These are phyloP conservation scores for Leccinum subgranulosum DNA, from an alignment of 768 basidiomycete species.

Conservation along the genomic window DNA sequence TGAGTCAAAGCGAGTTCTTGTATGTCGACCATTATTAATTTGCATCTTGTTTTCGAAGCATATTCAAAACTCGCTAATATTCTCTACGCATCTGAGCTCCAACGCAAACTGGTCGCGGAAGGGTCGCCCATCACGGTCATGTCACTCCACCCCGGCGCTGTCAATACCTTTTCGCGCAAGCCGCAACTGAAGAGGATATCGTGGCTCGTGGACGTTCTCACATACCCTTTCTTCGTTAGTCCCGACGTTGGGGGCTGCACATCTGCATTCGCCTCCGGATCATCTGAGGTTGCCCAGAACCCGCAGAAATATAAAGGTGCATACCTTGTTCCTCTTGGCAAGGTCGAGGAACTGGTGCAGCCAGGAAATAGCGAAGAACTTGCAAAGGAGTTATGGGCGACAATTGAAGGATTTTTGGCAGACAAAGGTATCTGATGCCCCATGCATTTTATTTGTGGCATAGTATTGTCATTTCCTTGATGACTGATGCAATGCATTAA, in stretches of 20 bases:
- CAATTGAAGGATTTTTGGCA: slow-evolving; percentile 25
- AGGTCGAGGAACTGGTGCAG: slow-evolving; percentile 10
- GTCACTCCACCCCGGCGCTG: slow-evolving; percentile 28
- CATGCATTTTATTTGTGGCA: too few relatives aligned
- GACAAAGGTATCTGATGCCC: slow-evolving; percentile 17
- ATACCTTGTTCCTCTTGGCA: slow-evolving; percentile 31
- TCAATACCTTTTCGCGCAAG: slow-evolving; percentile 29
- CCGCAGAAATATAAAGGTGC: slow-evolving; percentile 29
- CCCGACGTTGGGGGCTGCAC: slow-evolving; percentile 27
- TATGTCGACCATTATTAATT: background rate
- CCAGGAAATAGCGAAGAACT: slow-evolving; percentile 21
- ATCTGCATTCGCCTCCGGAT: slow-evolving; percentile 30
- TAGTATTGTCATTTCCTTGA: too few relatives aligned
- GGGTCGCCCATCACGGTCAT: slow-evolving; percentile 4
- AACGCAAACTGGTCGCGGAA: slow-evolving; percentile 37
- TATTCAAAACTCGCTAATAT: slow-evolving; percentile 52
- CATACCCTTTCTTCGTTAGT: slow-evolving; percentile 1
- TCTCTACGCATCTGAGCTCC: slow-evolving; percentile 49
- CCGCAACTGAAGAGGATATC: slow-evolving; percentile 13
- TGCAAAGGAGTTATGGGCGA: slow-evolving; percentile 29
- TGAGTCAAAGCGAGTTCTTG: background rate
- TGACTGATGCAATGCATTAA: too few relatives aligned
- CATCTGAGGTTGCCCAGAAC: slow-evolving; percentile 18
- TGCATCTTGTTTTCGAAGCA: slow-evolving; percentile 27
- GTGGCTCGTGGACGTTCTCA: slow-evolving; percentile 15